A percentile compares a stretch with the other conserved stretches of the same genome.
phyloP scores from a whole-genome alignment of 1,284 basidiomycete species.

The Ganoderma sp. region DNA sequence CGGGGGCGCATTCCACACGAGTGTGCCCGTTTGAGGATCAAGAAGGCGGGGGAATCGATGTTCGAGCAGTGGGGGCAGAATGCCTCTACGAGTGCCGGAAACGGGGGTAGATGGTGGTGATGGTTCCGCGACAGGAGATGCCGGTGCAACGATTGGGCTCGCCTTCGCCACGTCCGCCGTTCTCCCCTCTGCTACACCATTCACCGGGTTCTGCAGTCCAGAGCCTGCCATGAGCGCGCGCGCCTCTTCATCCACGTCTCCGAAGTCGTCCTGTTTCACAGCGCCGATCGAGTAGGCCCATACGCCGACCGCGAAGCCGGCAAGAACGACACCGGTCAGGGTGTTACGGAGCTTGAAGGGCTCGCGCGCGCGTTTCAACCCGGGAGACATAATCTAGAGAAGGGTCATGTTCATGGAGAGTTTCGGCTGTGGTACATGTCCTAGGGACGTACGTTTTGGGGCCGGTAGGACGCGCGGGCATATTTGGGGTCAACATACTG shows the following conservation, averaged over 20 bases:
- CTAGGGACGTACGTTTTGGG: slow-evolving; percentile 44
- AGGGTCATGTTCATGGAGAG: background rate
- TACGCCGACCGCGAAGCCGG: slow-evolving; percentile 81
- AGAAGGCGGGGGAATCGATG: slow-evolving; percentile 54
- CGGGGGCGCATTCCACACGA: slow-evolving; percentile 74
- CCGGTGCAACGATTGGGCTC: background rate
- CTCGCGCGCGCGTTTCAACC: slow-evolving; percentile 84
- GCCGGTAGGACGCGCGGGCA: slow-evolving; percentile 47
- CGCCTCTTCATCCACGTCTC: slow-evolving; percentile 81
- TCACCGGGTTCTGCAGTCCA: slow-evolving; percentile 41
- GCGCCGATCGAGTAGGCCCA: slow-evolving; percentile 94
- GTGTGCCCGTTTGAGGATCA: slow-evolving; percentile 63
- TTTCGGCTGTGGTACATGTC: background rate
- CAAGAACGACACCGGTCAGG: slow-evolving; percentile 76
- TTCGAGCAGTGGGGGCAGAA: slow-evolving; percentile 55
- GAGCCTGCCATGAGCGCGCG: slow-evolving; percentile 53
- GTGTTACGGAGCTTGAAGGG: slow-evolving; percentile 85
- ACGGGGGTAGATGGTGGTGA: slow-evolving; percentile 15
- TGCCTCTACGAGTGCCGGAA: slow-evolving; percentile 40
- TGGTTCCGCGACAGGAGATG: slow-evolving; percentile 6
- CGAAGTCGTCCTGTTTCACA: slow-evolving; percentile 92
- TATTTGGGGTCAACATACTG: slow-evolving; percentile 45
- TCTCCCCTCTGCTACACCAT: slow-evolving; percentile 30
- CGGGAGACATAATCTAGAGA: slow-evolving; percentile 79
- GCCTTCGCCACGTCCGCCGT: slow-evolving; percentile 20